Percentiles rank a stretch among this genome's conserved stretches.
Evolutionary conservation across 1,284 basidiomycete genomes (phyloP).

Genomic region (Puccinia novopanici): DNA sequence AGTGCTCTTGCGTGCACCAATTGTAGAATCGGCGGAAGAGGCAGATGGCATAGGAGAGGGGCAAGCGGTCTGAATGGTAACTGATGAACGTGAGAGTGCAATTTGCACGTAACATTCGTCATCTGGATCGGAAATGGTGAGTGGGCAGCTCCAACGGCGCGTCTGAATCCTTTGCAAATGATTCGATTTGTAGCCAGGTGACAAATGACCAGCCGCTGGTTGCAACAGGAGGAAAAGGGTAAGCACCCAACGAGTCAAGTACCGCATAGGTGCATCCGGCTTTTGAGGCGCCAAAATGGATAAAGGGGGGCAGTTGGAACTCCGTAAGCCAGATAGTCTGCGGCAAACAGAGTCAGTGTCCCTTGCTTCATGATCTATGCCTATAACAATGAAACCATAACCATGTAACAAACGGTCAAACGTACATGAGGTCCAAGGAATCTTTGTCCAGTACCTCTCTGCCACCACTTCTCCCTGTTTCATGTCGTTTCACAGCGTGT

Average conservation of each 20-base stretch:
- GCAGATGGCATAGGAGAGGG: conserved; percentile 4
- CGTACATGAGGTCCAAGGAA: conserved; percentile 37
- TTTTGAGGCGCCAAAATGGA: conserved; percentile 45
- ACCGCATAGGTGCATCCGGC: conserved; percentile 23
- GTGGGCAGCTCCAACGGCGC: conserved; percentile 31
- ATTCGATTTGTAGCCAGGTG: conserved; percentile 49
- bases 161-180: conserved; percentile 31
- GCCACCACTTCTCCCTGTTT: not conserved
- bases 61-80: conserved; percentile 39
- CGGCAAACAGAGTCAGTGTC: not conserved
- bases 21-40: not conserved
- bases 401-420: not conserved
- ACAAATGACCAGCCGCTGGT: conserved; percentile 44
- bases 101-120: conserved; percentile 42
- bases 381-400: not conserved
- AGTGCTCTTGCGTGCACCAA: not conserved
- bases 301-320: conserved; percentile 47
- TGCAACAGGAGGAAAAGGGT: conserved; percentile 34
- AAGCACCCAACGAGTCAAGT: conserved; percentile 41
- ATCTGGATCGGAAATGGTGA: conserved; percentile 44
- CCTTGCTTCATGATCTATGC: not conserved
- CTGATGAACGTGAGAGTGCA: conserved; percentile 24
- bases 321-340: conserved; percentile 46
- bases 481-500: conserved; percentile 13
- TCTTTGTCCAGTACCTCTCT: conserved; percentile 41